Evolutionary conservation across 2,329 filamentous ascomycete species (phyloP).

Genomic region (Talaromyces sp.): DNA sequence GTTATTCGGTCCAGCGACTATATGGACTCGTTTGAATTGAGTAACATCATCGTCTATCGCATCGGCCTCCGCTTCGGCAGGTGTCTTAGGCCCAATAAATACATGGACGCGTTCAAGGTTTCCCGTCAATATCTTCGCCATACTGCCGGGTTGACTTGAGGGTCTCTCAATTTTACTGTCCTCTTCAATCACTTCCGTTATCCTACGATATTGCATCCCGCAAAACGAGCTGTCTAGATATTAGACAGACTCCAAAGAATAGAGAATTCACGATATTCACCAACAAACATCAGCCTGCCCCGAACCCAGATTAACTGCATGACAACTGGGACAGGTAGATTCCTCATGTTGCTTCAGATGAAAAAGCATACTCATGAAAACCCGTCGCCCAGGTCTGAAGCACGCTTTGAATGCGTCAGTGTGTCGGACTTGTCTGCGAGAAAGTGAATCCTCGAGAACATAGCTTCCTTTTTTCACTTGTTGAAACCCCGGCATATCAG

Average conservation of each 20-base stretch:
- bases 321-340: not conserved
- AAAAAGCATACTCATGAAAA: conserved; percentile 4
- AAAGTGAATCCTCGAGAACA: not conserved
- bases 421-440: not conserved
- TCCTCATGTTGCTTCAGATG: not conserved
- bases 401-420: not conserved
- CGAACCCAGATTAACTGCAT: not conserved
- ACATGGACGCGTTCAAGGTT: not conserved
- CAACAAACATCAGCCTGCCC: not conserved
- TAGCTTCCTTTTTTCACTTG: not conserved
- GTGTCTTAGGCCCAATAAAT: not conserved
- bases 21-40: not conserved
- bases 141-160: not conserved
- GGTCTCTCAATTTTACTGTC: not conserved
- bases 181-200: not conserved
- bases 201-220: not conserved
- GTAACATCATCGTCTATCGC: not conserved
- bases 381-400: not conserved
- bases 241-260: not conserved
- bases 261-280: not conserved
- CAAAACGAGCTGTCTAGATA: not conserved
- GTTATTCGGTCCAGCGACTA: not conserved
- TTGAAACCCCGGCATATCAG: not conserved
- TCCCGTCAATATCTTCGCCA: not conserved
- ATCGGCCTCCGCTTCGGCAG: not conserved